Percentiles rank a stretch among this genome's conserved stretches.
Evolutionary conservation across 306 rosid genomes (phyloP).

Genomic region (Cicer cuneatum): DNA sequence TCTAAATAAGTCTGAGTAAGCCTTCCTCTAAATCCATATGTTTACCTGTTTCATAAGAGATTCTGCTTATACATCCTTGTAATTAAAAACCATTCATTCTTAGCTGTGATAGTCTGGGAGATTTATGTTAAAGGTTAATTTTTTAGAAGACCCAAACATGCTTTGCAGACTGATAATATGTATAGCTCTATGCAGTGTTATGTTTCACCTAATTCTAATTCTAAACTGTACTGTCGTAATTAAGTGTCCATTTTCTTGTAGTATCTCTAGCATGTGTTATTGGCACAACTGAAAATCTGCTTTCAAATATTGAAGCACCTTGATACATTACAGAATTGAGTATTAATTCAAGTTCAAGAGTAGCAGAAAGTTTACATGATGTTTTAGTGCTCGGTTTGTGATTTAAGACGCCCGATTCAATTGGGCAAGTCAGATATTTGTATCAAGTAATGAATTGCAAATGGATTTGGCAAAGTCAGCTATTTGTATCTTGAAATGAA

Average conservation of each 20-base stretch:
- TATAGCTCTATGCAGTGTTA: not conserved
- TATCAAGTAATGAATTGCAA: not conserved
- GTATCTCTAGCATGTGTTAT: not conserved
- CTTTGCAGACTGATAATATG: not conserved
- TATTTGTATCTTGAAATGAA: not conserved
- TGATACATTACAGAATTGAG: not conserved
- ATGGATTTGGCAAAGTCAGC: not conserved
- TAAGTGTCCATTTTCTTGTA: not conserved
- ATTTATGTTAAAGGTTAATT: not conserved
- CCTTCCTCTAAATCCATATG: not conserved
- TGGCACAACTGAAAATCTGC: not conserved
- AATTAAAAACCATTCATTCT: not conserved
- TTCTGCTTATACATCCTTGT: not conserved
- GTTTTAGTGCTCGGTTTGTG: not conserved
- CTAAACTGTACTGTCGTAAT: not conserved
- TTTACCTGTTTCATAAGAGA: not conserved
- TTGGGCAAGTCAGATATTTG: not conserved
- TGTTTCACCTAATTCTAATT: not conserved
- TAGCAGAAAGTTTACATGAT: conserved; percentile 17
- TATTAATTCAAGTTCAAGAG: conserved; percentile 6
- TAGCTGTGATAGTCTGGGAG: not conserved
- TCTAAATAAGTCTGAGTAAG: not conserved
- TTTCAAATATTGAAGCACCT: not conserved
- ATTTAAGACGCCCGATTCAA: not conserved
- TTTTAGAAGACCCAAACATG: not conserved